Conservation (phyloP, 805 yeast genomes). For the Sungouiozyma ichnusensis region DNA sequence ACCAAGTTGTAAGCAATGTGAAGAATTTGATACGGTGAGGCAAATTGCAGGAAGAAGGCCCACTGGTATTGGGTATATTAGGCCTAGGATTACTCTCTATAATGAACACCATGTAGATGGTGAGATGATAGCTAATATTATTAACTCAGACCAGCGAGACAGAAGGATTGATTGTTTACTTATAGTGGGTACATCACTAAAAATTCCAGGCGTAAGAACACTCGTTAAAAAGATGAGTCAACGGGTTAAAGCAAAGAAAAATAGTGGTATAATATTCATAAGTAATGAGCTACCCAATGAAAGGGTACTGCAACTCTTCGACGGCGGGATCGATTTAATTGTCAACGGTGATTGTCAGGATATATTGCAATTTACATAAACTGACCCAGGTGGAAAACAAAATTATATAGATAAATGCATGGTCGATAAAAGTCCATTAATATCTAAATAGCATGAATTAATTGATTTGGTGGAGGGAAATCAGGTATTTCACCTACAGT, state of each 20-base stretch:
- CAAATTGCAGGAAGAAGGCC: conserved; percentile 51
- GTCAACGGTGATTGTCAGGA: conserved; percentile 59
- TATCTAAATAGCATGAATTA: conserved; percentile 10
- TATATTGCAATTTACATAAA: conserved; percentile 29
- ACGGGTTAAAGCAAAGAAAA: conserved; percentile 29
- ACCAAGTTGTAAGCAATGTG: conserved; percentile 59
- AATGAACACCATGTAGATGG: conserved; percentile 80
- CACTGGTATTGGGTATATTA: conserved; percentile 50
- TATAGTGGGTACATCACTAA: conserved; percentile 76
- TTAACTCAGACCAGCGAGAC: conserved; percentile 49
- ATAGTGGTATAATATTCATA: conserved; percentile 48
- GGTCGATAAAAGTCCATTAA: neutral
- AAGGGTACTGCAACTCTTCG: conserved; percentile 39
- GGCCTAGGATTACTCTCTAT: conserved; percentile 62
- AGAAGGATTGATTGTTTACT: conserved; percentile 65
- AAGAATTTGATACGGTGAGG: conserved; percentile 46
- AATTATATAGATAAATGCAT: neutral
- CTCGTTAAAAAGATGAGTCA: conserved; percentile 48
- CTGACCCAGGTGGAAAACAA: neutral
- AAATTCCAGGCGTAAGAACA: conserved; percentile 67
- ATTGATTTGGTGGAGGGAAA: conserved; percentile 52
- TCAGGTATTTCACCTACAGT: conserved; percentile 62
- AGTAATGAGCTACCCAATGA: conserved; percentile 46
- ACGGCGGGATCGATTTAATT: conserved; percentile 39
- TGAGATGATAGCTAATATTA: conserved; percentile 69